These are phyloP conservation scores for Uronychia setigera DNA, from an alignment of 73 alveolate species.

Conservation along the genomic window DNA sequence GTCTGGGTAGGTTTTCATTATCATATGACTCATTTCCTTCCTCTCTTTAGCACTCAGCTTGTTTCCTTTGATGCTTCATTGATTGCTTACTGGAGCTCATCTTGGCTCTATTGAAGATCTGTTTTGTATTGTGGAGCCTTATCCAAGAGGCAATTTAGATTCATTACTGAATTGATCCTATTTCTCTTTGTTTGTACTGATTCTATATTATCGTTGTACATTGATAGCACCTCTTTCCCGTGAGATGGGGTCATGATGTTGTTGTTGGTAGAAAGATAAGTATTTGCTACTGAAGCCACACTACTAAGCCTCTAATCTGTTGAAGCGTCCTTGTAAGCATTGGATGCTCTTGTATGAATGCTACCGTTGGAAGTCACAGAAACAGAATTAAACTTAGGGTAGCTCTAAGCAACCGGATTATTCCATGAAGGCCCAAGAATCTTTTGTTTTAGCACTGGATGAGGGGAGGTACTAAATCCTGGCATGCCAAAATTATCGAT, in stretches of 20 bases:
- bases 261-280: background rate
- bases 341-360: background rate
- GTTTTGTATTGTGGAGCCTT: no score
- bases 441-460: background rate
- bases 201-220: no score
- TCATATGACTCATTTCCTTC: no score
- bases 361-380: background rate
- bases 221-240: no score
- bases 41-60: no score
- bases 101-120: no score
- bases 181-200: no score
- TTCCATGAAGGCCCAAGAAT: background rate
- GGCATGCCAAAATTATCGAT: background rate
- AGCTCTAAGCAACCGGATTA: background rate
- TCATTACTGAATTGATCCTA: no score
- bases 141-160: no score
- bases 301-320: background rate
- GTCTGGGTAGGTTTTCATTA: no score
- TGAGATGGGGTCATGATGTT: background rate
- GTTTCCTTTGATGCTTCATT: no score
- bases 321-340: background rate
- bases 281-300: background rate
- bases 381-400: background rate
- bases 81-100: no score
- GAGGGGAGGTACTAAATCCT: constrained; percentile 1